A percentile compares a stretch with the other conserved stretches of the same genome.
Evolutionary conservation across 2,329 filamentous ascomycete genomes (phyloP).

Genomic region (Pseudofabraea citricarpa): DNA sequence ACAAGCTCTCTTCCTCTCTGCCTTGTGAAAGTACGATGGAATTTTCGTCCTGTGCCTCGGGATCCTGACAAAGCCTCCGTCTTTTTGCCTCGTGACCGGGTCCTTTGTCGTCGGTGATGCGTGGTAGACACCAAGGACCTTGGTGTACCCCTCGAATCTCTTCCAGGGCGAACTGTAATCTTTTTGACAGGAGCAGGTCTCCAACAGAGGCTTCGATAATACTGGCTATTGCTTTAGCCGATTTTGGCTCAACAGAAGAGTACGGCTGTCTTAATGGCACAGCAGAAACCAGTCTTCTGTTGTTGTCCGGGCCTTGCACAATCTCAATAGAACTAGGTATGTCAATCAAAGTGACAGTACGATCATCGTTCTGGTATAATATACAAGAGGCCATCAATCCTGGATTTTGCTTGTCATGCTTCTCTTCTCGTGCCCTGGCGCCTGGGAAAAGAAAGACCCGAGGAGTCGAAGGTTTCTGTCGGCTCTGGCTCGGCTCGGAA

Average conservation of each 20-base stretch:
- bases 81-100: constrained; percentile 2
- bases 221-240: constrained; percentile 27
- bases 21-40: background rate
- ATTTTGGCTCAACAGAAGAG: constrained; percentile 49
- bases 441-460: background rate
- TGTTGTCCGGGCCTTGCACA: constrained; percentile 43
- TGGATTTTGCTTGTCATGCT: background rate
- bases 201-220: constrained; percentile 11
- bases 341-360: constrained; percentile 57
- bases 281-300: constrained; percentile 31
- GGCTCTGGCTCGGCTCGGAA: background rate
- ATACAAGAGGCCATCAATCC: constrained; percentile 32
- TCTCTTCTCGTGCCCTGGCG: background rate
- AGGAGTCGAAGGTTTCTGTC: background rate
- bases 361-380: constrained; percentile 47
- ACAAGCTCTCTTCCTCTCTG: background rate
- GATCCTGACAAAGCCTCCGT: background rate
- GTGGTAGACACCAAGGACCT: constrained; percentile 29
- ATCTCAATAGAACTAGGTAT: constrained; percentile 66
- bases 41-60: background rate
- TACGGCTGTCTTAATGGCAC: constrained; percentile 36
- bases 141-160: constrained; percentile 15
- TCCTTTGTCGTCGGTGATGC: constrained; percentile 10
- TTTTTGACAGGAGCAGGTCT: constrained; percentile 21
- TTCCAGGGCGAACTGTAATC: constrained; percentile 22